Conservation (phyloP, 257 asterid genomes). For the Solanum lycopersicoides region DNA sequence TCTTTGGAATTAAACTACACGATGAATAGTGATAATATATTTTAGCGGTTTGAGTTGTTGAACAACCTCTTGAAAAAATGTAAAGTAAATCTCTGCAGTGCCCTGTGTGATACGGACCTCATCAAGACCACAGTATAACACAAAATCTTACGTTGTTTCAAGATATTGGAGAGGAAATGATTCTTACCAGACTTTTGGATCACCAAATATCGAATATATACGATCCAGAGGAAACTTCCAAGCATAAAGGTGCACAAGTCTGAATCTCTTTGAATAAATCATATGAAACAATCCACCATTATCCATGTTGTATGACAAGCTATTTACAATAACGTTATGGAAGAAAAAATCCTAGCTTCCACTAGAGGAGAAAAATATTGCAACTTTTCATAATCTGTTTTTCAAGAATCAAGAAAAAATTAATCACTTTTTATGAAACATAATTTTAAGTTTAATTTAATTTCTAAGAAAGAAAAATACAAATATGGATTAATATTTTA, state of each 20-base stretch:
- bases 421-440: neutral
- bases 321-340: no score
- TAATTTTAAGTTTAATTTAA: neutral
- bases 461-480: neutral
- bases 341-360: no score
- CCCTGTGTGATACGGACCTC: neutral
- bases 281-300: no score
- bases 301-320: no score
- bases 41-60: neutral
- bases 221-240: conserved; percentile 79
- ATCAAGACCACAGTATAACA: neutral
- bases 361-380: no score
- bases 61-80: no score
- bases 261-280: no score
- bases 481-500: neutral
- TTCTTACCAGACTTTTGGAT: conserved; percentile 44
- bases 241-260: conserved; percentile 26
- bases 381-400: neutral
- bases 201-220: conserved; percentile 35
- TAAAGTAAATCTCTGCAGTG: no score
- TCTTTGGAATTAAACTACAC: neutral
- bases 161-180: neutral
- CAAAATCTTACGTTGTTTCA: neutral
- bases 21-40: neutral
- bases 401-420: neutral